A percentile compares a stretch with the other conserved stretches of the same genome.
These are phyloP conservation scores for Isabelozyma heimii DNA, from an alignment of 805 yeast species.

Conservation along the genomic window DNA sequence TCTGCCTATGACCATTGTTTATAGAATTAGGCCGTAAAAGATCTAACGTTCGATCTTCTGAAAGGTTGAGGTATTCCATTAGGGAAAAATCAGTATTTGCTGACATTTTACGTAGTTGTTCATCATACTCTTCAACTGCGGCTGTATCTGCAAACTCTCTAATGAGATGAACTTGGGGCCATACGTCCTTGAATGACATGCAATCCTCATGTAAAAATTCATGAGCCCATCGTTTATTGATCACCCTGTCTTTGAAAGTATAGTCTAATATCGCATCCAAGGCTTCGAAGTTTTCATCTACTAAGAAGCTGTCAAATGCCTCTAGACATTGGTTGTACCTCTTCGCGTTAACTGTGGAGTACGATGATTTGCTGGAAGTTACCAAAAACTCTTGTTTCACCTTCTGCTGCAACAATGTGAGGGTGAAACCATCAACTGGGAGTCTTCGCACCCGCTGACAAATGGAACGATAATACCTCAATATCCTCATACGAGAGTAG, in stretches of 20 bases:
- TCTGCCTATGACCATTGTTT: background rate
- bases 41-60: background rate
- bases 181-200: conserved; percentile 16
- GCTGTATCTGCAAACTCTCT: conserved; percentile 14
- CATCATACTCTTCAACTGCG: background rate
- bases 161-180: conserved; percentile 37
- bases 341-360: conserved; percentile 7
- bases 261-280: conserved; percentile 25
- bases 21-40: background rate
- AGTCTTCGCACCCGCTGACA: conserved; percentile 23
- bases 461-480: conserved; percentile 18
- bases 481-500: background rate
- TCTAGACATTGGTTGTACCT: conserved; percentile 7
- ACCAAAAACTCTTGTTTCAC: conserved; percentile 2
- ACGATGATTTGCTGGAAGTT: background rate
- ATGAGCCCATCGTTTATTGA: conserved; percentile 15
- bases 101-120: background rate
- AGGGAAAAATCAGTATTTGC: conserved; percentile 8
- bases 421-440: conserved; percentile 23
- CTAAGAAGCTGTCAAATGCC: conserved; percentile 24
- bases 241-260: conserved; percentile 15
- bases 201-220: conserved; percentile 18
- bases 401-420: background rate
- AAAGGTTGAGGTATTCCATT: conserved; percentile 6
- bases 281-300: conserved; percentile 22